phyloP scores from a whole-genome alignment of 2,329 filamentous ascomycete species.

The Dactylonectria macrodidyma region DNA sequence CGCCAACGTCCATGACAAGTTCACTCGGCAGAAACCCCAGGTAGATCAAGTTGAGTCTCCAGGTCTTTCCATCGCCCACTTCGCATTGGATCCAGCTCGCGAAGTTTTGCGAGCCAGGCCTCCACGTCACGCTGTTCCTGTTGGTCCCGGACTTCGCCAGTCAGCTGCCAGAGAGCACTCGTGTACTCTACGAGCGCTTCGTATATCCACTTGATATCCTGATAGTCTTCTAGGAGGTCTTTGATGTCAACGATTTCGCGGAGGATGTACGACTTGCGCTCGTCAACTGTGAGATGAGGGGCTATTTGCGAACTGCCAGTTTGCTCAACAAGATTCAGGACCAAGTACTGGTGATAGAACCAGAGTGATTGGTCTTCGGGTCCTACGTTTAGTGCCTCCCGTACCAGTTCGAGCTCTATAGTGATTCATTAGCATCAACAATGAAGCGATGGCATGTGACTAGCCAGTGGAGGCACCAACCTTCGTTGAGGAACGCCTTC shows the following conservation, averaged over 20 bases:
- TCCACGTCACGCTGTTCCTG: slow-evolving; percentile 63
- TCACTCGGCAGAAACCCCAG: neutral
- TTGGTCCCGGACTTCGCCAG: slow-evolving; percentile 56
- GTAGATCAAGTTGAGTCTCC: slow-evolving; percentile 58
- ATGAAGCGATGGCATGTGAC: slow-evolving; percentile 4
- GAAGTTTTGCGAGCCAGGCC: slow-evolving; percentile 76
- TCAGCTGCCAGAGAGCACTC: slow-evolving; percentile 69
- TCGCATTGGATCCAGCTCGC: slow-evolving; percentile 80
- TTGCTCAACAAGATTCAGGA: slow-evolving; percentile 75
- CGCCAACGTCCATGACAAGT: neutral
- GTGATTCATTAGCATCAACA: neutral
- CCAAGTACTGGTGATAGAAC: slow-evolving; percentile 95
- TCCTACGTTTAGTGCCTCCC: slow-evolving; percentile 86
- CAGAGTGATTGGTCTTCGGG: slow-evolving; percentile 96
- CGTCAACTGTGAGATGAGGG: slow-evolving; percentile 71
- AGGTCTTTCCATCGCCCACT: slow-evolving; percentile 83
- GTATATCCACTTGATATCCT: slow-evolving; percentile 85
- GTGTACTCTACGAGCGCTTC: slow-evolving; percentile 86
- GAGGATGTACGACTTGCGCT: slow-evolving; percentile 76
- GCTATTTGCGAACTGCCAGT: slow-evolving; percentile 71
- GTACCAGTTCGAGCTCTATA: slow-evolving; percentile 81
- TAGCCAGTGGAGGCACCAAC: slow-evolving; percentile 57
- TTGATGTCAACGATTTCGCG: slow-evolving; percentile 82
- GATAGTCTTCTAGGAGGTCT: slow-evolving; percentile 73
- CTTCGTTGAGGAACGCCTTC: slow-evolving; percentile 78